Conservation (phyloP, 108 stramenopile genomes). For the Discostella pseudostelligera region DNA sequence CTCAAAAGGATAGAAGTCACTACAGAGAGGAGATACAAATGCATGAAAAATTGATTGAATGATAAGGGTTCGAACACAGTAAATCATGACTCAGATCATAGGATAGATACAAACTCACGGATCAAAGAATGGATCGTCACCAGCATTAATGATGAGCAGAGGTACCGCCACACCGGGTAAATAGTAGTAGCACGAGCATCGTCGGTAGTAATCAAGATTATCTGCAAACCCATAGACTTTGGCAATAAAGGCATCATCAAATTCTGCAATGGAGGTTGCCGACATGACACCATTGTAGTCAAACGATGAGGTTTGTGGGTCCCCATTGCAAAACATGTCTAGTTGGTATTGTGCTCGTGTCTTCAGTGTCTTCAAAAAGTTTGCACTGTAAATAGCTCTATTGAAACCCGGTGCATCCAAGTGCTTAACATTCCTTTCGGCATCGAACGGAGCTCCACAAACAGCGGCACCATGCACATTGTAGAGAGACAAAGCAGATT, state of each 20-base stretch:
- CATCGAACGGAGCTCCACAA: constrained; percentile 81
- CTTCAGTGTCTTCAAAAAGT: constrained; percentile 59
- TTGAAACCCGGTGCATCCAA: constrained; percentile 68
- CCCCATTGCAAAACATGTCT: constrained; percentile 36
- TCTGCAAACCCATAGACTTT: constrained; percentile 72
- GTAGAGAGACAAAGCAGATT: constrained; percentile 36
- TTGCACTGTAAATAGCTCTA: constrained; percentile 52
- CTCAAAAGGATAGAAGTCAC: constrained; percentile 45
- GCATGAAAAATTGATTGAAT: not conserved
- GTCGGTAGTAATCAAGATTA: constrained; percentile 74
- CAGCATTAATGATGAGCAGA: constrained; percentile 63
- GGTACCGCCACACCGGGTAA: constrained; percentile 67
- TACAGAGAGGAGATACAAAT: constrained; percentile 5
- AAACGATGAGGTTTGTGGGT: constrained; percentile 38
- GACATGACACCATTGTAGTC: constrained; percentile 48
- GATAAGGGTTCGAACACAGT: not conserved
- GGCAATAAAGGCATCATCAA: constrained; percentile 72
- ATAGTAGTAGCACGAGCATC: constrained; percentile 51
- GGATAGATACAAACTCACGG: constrained; percentile 21
- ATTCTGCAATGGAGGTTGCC: constrained; percentile 67
- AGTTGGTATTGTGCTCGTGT: constrained; percentile 48
- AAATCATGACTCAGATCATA: not conserved
- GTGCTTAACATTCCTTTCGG: constrained; percentile 35
- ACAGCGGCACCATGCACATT: constrained; percentile 84
- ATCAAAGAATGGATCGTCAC: constrained; percentile 82